phyloP scores from a whole-genome alignment of 768 basidiomycete species.

The Tephrocybe sp. region DNA sequence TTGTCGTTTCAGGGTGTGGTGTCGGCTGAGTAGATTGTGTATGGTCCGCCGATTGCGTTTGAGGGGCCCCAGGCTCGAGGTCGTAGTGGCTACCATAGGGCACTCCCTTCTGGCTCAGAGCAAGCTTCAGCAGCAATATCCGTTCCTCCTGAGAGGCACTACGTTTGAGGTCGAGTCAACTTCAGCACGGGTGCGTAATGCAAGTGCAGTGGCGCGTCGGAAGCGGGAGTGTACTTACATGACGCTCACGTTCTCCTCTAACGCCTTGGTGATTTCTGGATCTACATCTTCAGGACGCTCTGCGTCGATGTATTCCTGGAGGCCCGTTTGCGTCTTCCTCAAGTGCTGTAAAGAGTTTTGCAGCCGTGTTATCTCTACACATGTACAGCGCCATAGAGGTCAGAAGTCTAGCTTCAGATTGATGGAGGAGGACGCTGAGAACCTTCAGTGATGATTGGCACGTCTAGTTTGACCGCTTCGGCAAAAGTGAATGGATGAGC shows the following conservation, averaged over 20 bases:
- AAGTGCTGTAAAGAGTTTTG: slow-evolving; percentile 70
- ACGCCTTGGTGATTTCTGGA: slow-evolving; percentile 55
- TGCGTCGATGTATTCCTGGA: slow-evolving; percentile 46
- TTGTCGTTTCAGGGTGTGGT: background rate
- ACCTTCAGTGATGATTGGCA: slow-evolving; percentile 74
- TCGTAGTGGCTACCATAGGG: slow-evolving; percentile 49
- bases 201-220: slow-evolving; percentile 2
- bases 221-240: too few relatives aligned
- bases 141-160: slow-evolving; percentile 83
- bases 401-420: too few relatives aligned
- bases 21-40: background rate
- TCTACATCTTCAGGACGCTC: slow-evolving; percentile 41
- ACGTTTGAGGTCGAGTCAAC: slow-evolving; percentile 7
- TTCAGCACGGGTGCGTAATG: background rate
- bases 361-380: slow-evolving; percentile 74
- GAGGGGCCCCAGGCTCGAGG: slow-evolving; percentile 9
- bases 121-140: slow-evolving; percentile 65
- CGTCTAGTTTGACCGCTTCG: slow-evolving; percentile 65
- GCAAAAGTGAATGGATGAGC: slow-evolving; percentile 72
- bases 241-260: slow-evolving; percentile 70
- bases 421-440: slow-evolving; percentile 6
- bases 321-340: slow-evolving; percentile 56
- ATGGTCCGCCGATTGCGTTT: background rate
- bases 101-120: slow-evolving; percentile 62
- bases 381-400: slow-evolving; percentile 6